These are phyloP conservation scores for Cryptococcus wingfieldii DNA, from an alignment of 1,284 basidiomycete species.

Conservation along the genomic window DNA sequence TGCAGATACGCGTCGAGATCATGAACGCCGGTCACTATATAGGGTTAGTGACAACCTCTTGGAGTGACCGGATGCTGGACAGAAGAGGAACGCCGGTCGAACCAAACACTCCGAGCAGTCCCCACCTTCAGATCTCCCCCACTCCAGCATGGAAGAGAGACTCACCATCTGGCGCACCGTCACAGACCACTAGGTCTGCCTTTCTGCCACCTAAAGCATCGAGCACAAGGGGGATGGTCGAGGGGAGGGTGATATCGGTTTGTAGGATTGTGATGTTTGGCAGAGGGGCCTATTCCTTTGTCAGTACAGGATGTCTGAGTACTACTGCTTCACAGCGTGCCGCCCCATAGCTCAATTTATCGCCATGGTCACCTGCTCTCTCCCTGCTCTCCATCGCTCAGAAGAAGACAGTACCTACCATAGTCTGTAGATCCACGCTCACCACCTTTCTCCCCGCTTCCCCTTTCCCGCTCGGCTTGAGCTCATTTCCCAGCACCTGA, in stretches of 20 bases:
- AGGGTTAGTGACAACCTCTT: not conserved
- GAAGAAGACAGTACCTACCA: slow-evolving; percentile 41
- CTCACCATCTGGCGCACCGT: slow-evolving; percentile 57
- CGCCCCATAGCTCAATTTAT: no score
- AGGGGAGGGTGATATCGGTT: slow-evolving; percentile 56
- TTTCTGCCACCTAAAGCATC: slow-evolving; percentile 51
- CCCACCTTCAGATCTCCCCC: not conserved
- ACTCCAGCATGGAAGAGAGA: not conserved
- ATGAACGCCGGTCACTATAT: slow-evolving; percentile 56
- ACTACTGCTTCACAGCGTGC: no score
- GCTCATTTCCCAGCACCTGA: slow-evolving; percentile 40
- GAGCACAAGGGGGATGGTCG: slow-evolving; percentile 53
- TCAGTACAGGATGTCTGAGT: not conserved
- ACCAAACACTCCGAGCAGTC: not conserved
- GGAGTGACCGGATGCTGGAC: not conserved
- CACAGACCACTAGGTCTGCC: slow-evolving; percentile 57
- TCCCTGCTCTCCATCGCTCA: not conserved
- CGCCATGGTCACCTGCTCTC: no score
- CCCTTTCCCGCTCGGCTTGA: slow-evolving; percentile 35
- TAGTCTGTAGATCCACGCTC: slow-evolving; percentile 57
- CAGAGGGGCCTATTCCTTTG: slow-evolving; percentile 50
- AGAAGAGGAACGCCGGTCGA: no score
- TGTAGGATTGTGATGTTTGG: slow-evolving; percentile 54
- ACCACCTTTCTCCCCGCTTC: slow-evolving; percentile 48
- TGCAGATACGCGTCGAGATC: slow-evolving; percentile 58